Evolutionary conservation across 139 green algal genomes (phyloP).

Genomic region (Closterium sp.): DNA sequence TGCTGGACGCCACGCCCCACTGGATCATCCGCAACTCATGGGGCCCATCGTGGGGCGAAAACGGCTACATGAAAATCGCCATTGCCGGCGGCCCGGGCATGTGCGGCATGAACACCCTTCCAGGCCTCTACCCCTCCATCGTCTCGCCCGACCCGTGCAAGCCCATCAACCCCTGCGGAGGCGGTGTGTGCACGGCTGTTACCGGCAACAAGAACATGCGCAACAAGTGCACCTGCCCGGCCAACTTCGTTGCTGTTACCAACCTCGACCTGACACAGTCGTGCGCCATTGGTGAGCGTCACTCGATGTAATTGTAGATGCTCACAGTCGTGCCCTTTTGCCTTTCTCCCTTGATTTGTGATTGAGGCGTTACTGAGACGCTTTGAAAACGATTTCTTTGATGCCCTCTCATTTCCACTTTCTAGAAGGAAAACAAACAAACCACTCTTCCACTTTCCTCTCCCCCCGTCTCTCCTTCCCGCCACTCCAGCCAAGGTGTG

Average conservation of each 20-base stretch:
- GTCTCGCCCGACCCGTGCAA: neutral
- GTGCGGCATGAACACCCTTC: neutral
- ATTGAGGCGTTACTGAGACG: no score
- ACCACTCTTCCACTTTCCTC: neutral
- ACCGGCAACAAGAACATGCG: neutral
- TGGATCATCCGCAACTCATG: conserved; percentile 3
- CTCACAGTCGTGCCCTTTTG: no score
- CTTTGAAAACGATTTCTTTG: neutral
- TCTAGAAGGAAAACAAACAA: neutral
- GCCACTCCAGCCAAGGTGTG: conserved; percentile 1
- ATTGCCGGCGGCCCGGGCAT: neutral
- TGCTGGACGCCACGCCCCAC: neutral
- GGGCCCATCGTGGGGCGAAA: neutral
- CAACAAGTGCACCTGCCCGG: neutral
- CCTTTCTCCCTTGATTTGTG: no score
- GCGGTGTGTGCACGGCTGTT: neutral
- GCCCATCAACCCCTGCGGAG: neutral
- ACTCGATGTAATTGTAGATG: neutral
- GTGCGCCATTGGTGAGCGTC: neutral
- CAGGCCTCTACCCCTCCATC: neutral
- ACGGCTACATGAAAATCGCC: neutral
- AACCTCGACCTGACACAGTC: neutral
- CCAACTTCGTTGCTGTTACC: neutral
- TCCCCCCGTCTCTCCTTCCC: neutral
- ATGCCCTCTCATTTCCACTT: neutral